Conservation (phyloP, 495 filamentous ascomycete genomes). For the Echria macrotheca region DNA sequence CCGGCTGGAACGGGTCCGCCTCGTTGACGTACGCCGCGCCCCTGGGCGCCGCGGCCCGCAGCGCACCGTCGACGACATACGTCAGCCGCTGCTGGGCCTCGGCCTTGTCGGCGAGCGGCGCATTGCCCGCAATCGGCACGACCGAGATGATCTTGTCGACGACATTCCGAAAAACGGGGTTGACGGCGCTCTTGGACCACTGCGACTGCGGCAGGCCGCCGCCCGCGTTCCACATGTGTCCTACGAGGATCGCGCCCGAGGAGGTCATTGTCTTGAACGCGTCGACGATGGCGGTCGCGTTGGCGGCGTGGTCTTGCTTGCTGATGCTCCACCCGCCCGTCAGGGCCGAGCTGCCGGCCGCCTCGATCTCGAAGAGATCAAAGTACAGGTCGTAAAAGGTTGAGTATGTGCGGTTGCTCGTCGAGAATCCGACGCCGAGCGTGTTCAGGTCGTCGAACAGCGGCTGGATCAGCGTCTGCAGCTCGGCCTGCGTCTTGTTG, state of each 20-base stretch:
- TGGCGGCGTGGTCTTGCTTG: constrained; percentile 35
- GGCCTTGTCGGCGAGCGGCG: constrained; percentile 32
- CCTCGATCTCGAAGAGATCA: constrained; percentile 43
- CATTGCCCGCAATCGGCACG: constrained; percentile 26
- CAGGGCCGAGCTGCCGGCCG: constrained; percentile 36
- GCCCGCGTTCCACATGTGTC: constrained; percentile 48
- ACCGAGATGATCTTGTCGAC: constrained; percentile 47
- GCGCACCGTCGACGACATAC: constrained; percentile 38
- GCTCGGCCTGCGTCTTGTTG: constrained; percentile 35
- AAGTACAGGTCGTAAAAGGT: constrained; percentile 45
- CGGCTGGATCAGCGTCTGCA: constrained; percentile 38
- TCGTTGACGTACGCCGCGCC: constrained; percentile 42
- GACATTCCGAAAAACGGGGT: constrained; percentile 39
- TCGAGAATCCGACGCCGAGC: constrained; percentile 31
- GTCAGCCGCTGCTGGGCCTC: constrained; percentile 36
- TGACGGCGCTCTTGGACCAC: constrained; percentile 31
- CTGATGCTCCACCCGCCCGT: constrained; percentile 44
- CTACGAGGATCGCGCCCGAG: constrained; percentile 36
- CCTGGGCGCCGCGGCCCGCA: constrained; percentile 38
- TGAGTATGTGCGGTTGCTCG: constrained; percentile 26
- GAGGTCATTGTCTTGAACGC: constrained; percentile 36
- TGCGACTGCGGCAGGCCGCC: constrained; percentile 26
- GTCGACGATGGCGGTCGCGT: constrained; percentile 35
- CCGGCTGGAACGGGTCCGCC: constrained; percentile 48
- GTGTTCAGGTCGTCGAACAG: constrained; percentile 39